Conservation (phyloP, 1,139 yeast species). For the Yamadazyma triangularis region DNA sequence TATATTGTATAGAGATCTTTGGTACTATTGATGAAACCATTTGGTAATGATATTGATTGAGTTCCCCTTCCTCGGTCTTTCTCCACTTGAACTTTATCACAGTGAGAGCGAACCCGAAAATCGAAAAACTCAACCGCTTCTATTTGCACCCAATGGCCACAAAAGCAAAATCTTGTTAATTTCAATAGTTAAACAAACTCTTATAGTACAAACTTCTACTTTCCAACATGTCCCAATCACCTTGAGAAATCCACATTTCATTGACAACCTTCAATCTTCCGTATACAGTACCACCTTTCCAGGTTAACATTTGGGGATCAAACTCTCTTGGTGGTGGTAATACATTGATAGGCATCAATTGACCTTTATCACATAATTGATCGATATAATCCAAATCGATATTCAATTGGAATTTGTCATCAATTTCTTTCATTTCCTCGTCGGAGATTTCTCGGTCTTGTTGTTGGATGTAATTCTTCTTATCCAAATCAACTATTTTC, state of each 20-base stretch:
- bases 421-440: slow-evolving; percentile 34
- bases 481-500: slow-evolving; percentile 29
- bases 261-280: slow-evolving; percentile 77
- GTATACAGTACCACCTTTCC: slow-evolving; percentile 94
- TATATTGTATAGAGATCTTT: no score
- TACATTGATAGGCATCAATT: slow-evolving; percentile 51
- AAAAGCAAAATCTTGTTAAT: no score
- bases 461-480: slow-evolving; percentile 31
- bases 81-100: no score
- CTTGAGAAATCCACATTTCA: slow-evolving; percentile 76
- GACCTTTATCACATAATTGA: slow-evolving; percentile 40
- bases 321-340: slow-evolving; percentile 86
- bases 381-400: slow-evolving; percentile 38
- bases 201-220: slow-evolving; percentile 77
- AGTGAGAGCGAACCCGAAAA: no score
- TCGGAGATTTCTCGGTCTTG: slow-evolving; percentile 29
- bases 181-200: slow-evolving; percentile 63
- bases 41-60: no score
- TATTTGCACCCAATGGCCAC: no score
- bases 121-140: no score
- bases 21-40: no score
- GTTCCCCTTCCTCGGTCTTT: no score
- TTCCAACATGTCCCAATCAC: slow-evolving; percentile 86
- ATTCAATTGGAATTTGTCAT: slow-evolving; percentile 32
- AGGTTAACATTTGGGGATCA: slow-evolving; percentile 75